Evolutionary conservation across 2,329 filamentous ascomycete species (phyloP).

Genomic region (Ceratocystis lukuohia): DNA sequence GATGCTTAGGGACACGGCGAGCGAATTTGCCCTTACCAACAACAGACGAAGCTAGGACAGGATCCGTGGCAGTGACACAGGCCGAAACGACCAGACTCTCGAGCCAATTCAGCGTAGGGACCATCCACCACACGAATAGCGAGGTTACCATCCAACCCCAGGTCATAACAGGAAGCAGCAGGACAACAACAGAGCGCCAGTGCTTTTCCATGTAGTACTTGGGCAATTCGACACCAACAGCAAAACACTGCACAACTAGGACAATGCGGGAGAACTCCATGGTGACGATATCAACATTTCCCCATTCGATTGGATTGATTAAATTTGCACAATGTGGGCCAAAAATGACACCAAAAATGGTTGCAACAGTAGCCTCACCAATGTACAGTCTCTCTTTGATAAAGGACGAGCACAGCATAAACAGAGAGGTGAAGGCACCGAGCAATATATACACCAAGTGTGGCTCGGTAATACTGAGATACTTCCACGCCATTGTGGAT

Average conservation of each 20-base stretch:
- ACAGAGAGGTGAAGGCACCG: conserved; percentile 90
- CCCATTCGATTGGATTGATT: conserved; percentile 65
- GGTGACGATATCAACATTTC: conserved; percentile 72
- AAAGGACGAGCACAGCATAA: conserved; percentile 95
- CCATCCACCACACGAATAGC: conserved; percentile 87
- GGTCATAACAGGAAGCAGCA: conserved; percentile 93
- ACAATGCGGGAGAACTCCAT: conserved; percentile 83
- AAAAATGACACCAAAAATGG: conserved; percentile 76
- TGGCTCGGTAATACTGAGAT: conserved; percentile 77
- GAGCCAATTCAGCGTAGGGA: conserved; percentile 67
- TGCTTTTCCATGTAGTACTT: conserved; percentile 96
- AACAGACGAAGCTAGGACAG: conserved; percentile 90
- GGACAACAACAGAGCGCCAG: conserved; percentile 80
- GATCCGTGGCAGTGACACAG: conserved; percentile 94
- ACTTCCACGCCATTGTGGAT: conserved; percentile 57
- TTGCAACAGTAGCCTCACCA: conserved; percentile 91
- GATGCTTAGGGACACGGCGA: conserved; percentile 91
- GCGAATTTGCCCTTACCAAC: conserved; percentile 99
- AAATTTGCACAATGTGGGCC: conserved; percentile 72
- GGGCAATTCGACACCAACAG: conserved; percentile 78
- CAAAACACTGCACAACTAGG: conserved; percentile 83
- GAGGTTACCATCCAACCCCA: conserved; percentile 90
- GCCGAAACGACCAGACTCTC: conserved; percentile 78
- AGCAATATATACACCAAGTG: conserved; percentile 98
- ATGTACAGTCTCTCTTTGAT: conserved; percentile 99